Base-by-base conservation (phyloP, 164 flowering plant species). In the Stephania japonica region DNA sequence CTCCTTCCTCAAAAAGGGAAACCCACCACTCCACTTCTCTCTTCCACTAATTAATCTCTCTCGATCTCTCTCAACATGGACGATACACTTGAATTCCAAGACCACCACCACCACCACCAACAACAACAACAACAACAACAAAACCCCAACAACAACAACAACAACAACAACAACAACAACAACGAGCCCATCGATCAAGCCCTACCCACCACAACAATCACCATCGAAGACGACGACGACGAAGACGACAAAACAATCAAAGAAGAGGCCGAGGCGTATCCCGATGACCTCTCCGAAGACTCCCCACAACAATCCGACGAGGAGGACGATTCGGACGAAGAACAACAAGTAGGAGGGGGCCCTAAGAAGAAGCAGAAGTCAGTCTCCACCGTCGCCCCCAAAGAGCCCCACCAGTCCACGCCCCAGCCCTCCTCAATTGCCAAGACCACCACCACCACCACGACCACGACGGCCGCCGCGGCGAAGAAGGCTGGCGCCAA, bases 321-420 rank as follows among this genome's bases (percentile, higher is more conserved):
- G 7, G 63, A 70, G 13, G 67, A 77, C 25, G 41, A 63, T 12
- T 63, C 63, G 8, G 72, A 80, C 41, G 79, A 77, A 7, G 77
- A 74, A n/a, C 78, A 78, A 16, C 76, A 77, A n/a, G 76, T 71
- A 26, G 84, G 77, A 42, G 83, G 82, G 23, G 82, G 81, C 11
- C 82, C 85, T 8, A 80, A 80, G 24, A 88, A 91, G 78, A 91
- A 94, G 81, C 88, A 85, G 71, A 91, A 88, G 65, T 50, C 75
- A 24, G 76, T 74, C 13, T 67, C 80, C n/a, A 75, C 73, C 68
- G 42, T 78, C 23, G 59, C 47, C 73, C 71, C 77, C 3, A 75
- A 19, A 47, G 23, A 71, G 19, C 50, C 71, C 19, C 62, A 62
- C 19, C 62, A 62, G 19, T 24, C 74, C 1, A 25, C 43, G 11